A percentile compares a stretch with the other conserved stretches of the same genome.
phyloP scores from a whole-genome alignment of 2,329 filamentous ascomycete genomes.

The Penicillium polonicum region DNA sequence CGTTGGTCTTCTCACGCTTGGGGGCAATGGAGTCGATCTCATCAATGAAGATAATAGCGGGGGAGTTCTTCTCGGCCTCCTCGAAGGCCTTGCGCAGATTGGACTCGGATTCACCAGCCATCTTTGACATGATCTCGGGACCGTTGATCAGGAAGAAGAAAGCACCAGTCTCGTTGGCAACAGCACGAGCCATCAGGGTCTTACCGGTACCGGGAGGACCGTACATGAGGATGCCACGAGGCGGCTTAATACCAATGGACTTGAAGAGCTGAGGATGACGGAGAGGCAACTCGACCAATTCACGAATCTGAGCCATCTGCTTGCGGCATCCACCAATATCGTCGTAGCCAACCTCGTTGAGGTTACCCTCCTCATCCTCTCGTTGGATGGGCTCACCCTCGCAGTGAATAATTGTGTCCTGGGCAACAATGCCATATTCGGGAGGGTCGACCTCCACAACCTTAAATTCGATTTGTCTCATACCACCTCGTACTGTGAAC shows the following conservation, averaged over 20 bases:
- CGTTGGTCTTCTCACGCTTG: constrained; percentile 99
- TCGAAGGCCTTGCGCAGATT: constrained; percentile 99
- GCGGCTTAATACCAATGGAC: constrained; percentile 99
- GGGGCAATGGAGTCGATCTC: constrained; percentile 99
- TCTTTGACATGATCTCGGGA: constrained; percentile 99
- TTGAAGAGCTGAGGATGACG: constrained; percentile 99
- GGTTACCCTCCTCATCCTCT: constrained; percentile 97
- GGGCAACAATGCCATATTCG: constrained; percentile 97
- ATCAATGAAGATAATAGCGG: constrained; percentile 99
- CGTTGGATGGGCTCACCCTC: constrained; percentile 96
- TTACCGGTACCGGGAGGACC: constrained; percentile 99
- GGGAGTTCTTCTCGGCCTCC: constrained; percentile 98
- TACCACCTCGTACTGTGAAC: constrained; percentile 95
- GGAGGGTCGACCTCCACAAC: constrained; percentile 98
- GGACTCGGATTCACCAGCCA: constrained; percentile 98
- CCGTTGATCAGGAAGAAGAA: constrained; percentile 99
- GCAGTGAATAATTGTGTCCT: constrained; percentile 98
- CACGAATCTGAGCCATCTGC: constrained; percentile 99
- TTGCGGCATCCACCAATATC: constrained; percentile 99
- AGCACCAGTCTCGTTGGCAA: constrained; percentile 97
- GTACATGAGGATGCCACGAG: constrained; percentile 93
- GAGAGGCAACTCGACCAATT: constrained; percentile 95
- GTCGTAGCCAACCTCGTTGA: constrained; percentile 98
- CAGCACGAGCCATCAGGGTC: constrained; percentile 96
- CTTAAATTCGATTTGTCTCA: constrained; percentile 99